These are phyloP conservation scores for Teunomyces stri DNA, from an alignment of 805 yeast genomes.

Conservation along the genomic window DNA sequence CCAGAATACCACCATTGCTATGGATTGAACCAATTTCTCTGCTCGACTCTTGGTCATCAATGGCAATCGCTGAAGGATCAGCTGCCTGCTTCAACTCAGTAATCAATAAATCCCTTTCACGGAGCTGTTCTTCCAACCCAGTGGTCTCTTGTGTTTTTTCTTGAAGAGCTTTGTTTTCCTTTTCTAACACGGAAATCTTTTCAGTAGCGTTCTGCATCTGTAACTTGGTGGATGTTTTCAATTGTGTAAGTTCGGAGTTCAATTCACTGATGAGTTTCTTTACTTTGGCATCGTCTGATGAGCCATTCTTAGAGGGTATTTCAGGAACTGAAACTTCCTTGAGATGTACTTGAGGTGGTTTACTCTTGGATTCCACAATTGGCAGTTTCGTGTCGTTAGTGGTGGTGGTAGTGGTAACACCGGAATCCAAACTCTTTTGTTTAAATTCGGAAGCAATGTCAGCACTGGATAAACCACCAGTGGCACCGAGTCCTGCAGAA, in stretches of 20 bases:
- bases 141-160: slow-evolving; percentile 8
- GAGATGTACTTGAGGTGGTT: background rate
- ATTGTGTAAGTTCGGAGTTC: slow-evolving; percentile 29
- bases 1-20: slow-evolving; percentile 19
- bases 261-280: slow-evolving; percentile 32
- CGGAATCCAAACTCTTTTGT: slow-evolving; percentile 6
- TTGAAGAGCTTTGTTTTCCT: slow-evolving; percentile 16
- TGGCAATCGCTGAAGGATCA: slow-evolving; percentile 23
- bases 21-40: slow-evolving; percentile 7
- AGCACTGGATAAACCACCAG: background rate
- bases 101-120: slow-evolving; percentile 31
- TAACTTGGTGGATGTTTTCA: slow-evolving; percentile 33
- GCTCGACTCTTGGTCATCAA: slow-evolving; percentile 15
- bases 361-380: background rate
- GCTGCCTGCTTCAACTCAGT: slow-evolving; percentile 28
- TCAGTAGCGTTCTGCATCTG: slow-evolving; percentile 60
- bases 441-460: background rate
- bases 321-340: background rate
- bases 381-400: too few relatives aligned
- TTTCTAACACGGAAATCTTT: slow-evolving; percentile 49
- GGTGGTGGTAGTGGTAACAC: too few relatives aligned
- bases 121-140: slow-evolving; percentile 18
- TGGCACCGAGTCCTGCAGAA: slow-evolving; percentile 4
- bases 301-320: background rate
- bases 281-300: slow-evolving; percentile 23